Conservation (phyloP, 1,284 basidiomycete genomes). For the Pseudozyma hubeiensis region DNA sequence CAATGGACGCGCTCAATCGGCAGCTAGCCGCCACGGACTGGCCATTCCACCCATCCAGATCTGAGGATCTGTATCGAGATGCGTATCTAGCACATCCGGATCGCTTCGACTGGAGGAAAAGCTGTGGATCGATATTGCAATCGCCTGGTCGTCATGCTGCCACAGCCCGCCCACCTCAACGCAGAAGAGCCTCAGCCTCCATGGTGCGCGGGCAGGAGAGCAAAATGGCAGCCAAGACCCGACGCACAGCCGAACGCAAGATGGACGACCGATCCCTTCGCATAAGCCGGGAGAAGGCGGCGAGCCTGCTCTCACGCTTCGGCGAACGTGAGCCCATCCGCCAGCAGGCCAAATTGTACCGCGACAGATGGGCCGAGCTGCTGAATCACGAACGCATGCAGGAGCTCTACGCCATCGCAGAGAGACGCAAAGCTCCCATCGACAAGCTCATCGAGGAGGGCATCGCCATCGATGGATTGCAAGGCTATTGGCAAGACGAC, state of each 20-base stretch:
- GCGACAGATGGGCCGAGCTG: constrained; percentile 48
- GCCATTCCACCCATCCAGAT: constrained; percentile 34
- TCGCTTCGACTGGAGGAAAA: constrained; percentile 47
- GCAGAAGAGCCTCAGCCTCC: constrained; percentile 27
- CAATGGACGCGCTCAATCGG: constrained; percentile 22
- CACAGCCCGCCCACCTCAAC: constrained; percentile 19
- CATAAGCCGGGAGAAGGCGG: constrained; percentile 37
- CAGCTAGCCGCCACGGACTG: constrained; percentile 23
- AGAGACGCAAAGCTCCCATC: constrained; percentile 52
- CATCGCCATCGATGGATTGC: constrained; percentile 57
- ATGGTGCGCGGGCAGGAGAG: constrained; percentile 41
- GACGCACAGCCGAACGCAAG: constrained; percentile 33
- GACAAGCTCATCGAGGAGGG: constrained; percentile 51
- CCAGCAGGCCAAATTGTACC: constrained; percentile 37
- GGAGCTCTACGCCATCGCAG: constrained; percentile 45
- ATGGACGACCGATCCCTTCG: constrained; percentile 46
- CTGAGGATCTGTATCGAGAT: constrained; percentile 43
- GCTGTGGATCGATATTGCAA: constrained; percentile 5
- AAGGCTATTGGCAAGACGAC: constrained; percentile 61
- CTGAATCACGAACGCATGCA: constrained; percentile 52
- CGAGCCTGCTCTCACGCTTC: constrained; percentile 16
- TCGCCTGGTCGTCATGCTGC: background rate
- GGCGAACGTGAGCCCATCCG: constrained; percentile 38
- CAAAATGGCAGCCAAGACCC: constrained; percentile 38
- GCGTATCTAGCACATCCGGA: constrained; percentile 43